Conservation (phyloP, 306 rosid species). For the Gastrolobium bilobum region DNA sequence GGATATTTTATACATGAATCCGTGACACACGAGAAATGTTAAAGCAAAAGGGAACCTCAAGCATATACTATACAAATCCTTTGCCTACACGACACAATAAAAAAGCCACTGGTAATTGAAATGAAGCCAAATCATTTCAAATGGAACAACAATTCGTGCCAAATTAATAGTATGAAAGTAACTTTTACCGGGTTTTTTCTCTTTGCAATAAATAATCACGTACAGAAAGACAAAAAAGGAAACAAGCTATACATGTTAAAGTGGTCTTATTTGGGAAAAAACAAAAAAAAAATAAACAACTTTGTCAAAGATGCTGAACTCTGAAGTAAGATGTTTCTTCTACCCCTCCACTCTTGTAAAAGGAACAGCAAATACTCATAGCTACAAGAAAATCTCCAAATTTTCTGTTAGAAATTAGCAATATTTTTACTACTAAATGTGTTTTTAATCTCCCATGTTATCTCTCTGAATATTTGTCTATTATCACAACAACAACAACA, state of each 20-base stretch:
- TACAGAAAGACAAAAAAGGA: slow-evolving; percentile 22
- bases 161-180: slow-evolving; percentile 45
- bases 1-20: slow-evolving; percentile 42
- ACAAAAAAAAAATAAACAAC: neutral
- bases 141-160: neutral
- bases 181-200: slow-evolving; percentile 36
- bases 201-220: slow-evolving; percentile 44
- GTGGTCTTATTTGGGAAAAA: neutral
- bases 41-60: slow-evolving; percentile 37
- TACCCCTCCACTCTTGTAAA: slow-evolving; percentile 9
- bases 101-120: neutral
- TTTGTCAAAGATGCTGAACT: slow-evolving; percentile 1
- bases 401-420: neutral
- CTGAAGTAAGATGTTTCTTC: slow-evolving; percentile 24
- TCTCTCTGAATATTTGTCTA: neutral
- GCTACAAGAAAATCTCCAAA: neutral
- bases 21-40: slow-evolving; percentile 50
- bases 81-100: slow-evolving; percentile 41
- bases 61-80: neutral
- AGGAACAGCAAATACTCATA: neutral
- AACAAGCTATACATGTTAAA: neutral
- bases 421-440: neutral
- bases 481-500: neutral
- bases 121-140: slow-evolving; percentile 29
- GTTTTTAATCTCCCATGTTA: slow-evolving; percentile 2